phyloP scores from a whole-genome alignment of 768 basidiomycete genomes.

The Dioszegia aurantiaca region DNA sequence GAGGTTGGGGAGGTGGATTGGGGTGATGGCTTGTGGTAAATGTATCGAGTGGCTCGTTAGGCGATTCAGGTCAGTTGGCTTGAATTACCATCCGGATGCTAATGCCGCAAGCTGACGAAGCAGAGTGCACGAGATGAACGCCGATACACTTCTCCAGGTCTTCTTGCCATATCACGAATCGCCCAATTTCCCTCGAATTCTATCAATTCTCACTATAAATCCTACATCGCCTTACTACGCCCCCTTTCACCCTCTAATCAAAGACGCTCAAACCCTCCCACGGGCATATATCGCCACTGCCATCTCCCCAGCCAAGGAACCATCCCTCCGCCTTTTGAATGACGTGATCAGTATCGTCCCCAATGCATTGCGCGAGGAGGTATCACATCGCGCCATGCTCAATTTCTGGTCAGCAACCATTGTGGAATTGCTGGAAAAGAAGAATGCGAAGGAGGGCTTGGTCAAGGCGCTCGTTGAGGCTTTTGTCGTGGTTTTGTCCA shows the following conservation, averaged over 20 bases:
- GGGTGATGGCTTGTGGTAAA: conserved; percentile 75
- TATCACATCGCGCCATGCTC: conserved; percentile 66
- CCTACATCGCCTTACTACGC: conserved; percentile 35
- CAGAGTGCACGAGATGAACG: conserved; percentile 91
- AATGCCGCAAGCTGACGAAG: conserved; percentile 16
- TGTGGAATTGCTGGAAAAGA: conserved; percentile 72
- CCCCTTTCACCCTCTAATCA: conserved; percentile 56
- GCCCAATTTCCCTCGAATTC: conserved; percentile 87
- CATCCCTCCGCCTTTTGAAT: conserved; percentile 62
- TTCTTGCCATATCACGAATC: conserved; percentile 96
- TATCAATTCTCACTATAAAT: conserved; percentile 65
- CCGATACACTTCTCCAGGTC: conserved; percentile 68
- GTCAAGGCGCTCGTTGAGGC: conserved; percentile 47
- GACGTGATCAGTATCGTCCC: conserved; percentile 69
- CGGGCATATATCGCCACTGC: conserved; percentile 72
- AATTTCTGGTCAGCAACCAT: conserved; percentile 77
- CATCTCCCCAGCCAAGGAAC: conserved; percentile 53
- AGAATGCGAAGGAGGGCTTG: conserved; percentile 55
- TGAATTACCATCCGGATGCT: no score
- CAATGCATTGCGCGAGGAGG: conserved; percentile 51
- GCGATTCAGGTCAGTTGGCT: conserved; percentile 69
- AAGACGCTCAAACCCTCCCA: conserved; percentile 70
- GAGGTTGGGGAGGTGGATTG: conserved; percentile 73
- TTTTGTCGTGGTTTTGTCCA: conserved; percentile 36
- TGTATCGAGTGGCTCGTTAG: conserved; percentile 92